These are phyloP conservation scores for Suillus discolor DNA, from an alignment of 768 basidiomycete genomes.

Conservation along the genomic window DNA sequence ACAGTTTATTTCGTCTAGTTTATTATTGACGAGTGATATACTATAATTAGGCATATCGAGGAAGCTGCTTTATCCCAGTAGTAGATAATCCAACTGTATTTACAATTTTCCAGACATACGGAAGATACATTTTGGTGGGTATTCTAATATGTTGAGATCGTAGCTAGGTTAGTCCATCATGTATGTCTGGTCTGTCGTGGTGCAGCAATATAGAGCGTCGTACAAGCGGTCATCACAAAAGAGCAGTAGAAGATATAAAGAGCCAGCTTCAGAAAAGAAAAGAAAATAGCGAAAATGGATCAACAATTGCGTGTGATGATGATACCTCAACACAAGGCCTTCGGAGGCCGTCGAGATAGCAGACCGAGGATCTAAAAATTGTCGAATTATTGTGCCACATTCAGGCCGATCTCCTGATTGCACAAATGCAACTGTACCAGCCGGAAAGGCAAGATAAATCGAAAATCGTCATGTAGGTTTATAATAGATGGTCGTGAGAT, in stretches of 20 bases:
- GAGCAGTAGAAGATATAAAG: not conserved
- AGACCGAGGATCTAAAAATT: not conserved
- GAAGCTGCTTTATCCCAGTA: not conserved
- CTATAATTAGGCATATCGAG: not conserved
- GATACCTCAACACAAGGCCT: not conserved
- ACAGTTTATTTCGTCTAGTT: not conserved
- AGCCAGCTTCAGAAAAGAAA: not conserved
- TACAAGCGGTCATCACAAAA: not conserved
- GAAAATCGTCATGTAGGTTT: slow-evolving; percentile 50
- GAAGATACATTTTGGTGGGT: slow-evolving; percentile 19
- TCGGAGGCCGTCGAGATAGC: not conserved
- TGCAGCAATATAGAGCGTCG: not conserved
- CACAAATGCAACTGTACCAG: not conserved
- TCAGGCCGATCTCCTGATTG: not conserved
- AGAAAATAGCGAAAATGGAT: not conserved
- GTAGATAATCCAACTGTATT: slow-evolving; percentile 1
- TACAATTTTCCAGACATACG: slow-evolving; percentile 8
- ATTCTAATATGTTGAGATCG: slow-evolving; percentile 10
- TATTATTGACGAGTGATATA: not conserved
- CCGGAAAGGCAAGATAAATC: not conserved
- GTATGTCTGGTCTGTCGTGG: slow-evolving; percentile 3
- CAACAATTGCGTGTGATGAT: not conserved
- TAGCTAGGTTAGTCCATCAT: not conserved
- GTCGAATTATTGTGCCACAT: not conserved
- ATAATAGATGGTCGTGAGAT: slow-evolving; percentile 84